These are phyloP conservation scores for Rhytidhysteron rufulum DNA, from an alignment of 2,329 filamentous ascomycete genomes.

Conservation along the genomic window DNA sequence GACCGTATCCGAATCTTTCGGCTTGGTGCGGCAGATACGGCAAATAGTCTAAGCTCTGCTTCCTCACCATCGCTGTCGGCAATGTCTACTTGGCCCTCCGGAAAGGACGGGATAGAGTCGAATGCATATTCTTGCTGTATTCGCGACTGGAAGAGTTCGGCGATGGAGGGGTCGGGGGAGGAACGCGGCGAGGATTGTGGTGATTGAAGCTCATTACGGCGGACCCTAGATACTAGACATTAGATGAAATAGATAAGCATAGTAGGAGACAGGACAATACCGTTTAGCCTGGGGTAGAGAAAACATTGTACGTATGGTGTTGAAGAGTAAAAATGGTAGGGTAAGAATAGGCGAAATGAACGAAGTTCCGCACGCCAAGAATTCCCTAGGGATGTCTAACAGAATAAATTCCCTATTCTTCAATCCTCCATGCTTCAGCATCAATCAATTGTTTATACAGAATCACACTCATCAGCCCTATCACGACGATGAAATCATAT, in stretches of 20 bases:
- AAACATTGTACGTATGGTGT: too few relatives aligned
- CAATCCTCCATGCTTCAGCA: too few relatives aligned
- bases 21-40: slow-evolving; percentile 17
- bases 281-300: not conserved
- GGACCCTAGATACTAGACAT: slow-evolving; percentile 18
- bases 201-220: slow-evolving; percentile 32
- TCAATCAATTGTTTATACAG: too few relatives aligned
- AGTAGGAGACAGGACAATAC: not conserved
- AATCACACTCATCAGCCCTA: too few relatives aligned
- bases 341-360: too few relatives aligned
- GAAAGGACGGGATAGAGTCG: slow-evolving; percentile 9
- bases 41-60: slow-evolving; percentile 32
- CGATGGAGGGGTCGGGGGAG: slow-evolving; percentile 30
- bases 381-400: too few relatives aligned
- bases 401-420: too few relatives aligned
- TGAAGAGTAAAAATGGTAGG: too few relatives aligned
- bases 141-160: slow-evolving; percentile 26
- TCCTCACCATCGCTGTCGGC: slow-evolving; percentile 22
- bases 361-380: too few relatives aligned
- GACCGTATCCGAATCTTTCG: slow-evolving; percentile 30
- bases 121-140: slow-evolving; percentile 21
- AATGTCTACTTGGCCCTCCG: slow-evolving; percentile 4
- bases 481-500: too few relatives aligned
- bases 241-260: not conserved
- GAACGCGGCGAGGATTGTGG: slow-evolving; percentile 29